Base-by-base conservation (phyloP, 2,329 filamentous ascomycete genomes). In the Aspergillus brasiliensis region DNA sequence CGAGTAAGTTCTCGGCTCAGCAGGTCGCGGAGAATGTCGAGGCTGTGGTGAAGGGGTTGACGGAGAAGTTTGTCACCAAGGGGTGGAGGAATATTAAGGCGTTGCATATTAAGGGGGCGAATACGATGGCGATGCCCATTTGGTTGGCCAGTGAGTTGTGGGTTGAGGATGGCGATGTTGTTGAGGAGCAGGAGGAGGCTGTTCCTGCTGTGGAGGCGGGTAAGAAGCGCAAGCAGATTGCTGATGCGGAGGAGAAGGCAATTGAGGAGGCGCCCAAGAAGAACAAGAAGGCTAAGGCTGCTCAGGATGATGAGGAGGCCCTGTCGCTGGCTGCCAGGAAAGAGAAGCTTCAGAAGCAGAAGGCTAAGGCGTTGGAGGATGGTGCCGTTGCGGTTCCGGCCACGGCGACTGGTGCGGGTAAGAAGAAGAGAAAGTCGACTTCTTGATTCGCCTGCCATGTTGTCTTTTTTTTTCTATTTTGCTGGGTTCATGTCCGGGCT, bases 141-240 rank as follows among this genome's bases (percentile, higher is more conserved):
- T 99, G 92, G 91, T 81, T 97, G 73, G 91, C 94, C 4, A 89
- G 92, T 67, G 92, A 97, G 82, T 83, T 99, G 65, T 99, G 95
- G 92, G 78, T 89, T 15, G 91, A 95, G 65, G 86, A 89, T 61
- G 84, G 87, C 62, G 88, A 91, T 71, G 86, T 97, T 6, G 80
- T 95, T 46, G 80, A 84, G 64, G 78, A 75, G 40, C 70, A 58
- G 13, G 72, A 71, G 51, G 73, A 71, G 44, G 60, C 65, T 51
- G 60, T 64, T 51, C 75, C 77, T 61, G 75, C 70, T 57, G 61
- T 62, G 6, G 76, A 76, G 67, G 71, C 71, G 42, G 84, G 84
- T 69, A 91, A 90, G 84, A 82, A 82, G 77, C 73, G 78, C 65
- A 82, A 80, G 71, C 72, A 72, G 51, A 65, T 56, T 40, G 71